Percentiles rank a stretch among this genome's conserved stretches.
Evolutionary conservation across 371 early-diverging fungal genomes (phyloP).

Genomic region (Rhizopus arrhizus): DNA sequence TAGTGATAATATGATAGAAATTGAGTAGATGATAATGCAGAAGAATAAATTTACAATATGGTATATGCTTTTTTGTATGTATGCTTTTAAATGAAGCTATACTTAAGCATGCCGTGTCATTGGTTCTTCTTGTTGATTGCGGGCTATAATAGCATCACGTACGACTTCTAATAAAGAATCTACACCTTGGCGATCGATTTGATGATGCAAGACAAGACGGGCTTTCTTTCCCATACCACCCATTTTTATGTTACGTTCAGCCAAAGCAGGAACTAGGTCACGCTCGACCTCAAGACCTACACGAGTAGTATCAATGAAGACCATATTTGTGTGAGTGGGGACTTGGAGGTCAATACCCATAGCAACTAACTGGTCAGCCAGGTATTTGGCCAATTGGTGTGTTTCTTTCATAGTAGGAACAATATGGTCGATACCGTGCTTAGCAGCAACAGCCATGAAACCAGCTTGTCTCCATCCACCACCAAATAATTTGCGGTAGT

Average conservation of each 20-base stretch:
- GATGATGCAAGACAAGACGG: slow-evolving; percentile 80
- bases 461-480: slow-evolving; percentile 94
- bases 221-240: slow-evolving; percentile 63
- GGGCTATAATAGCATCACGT: slow-evolving; percentile 23
- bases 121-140: slow-evolving; percentile 22
- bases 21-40: not conserved
- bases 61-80: not conserved
- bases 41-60: slow-evolving; percentile 12
- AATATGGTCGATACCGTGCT: slow-evolving; percentile 68
- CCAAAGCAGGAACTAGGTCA: slow-evolving; percentile 56
- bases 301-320: slow-evolving; percentile 68
- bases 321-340: slow-evolving; percentile 90
- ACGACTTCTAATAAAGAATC: slow-evolving; percentile 54
- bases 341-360: slow-evolving; percentile 67
- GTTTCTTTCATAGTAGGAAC: slow-evolving; percentile 72
- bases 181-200: slow-evolving; percentile 67
- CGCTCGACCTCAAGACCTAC: slow-evolving; percentile 54
- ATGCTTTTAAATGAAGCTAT: slow-evolving; percentile 19
- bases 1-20: not conserved
- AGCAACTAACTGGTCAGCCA: slow-evolving; percentile 63
- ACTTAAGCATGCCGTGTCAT: slow-evolving; percentile 30
- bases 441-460: slow-evolving; percentile 74
- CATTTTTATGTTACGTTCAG: slow-evolving; percentile 59
- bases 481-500: slow-evolving; percentile 88
- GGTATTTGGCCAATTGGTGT: slow-evolving; percentile 64